Percentiles rank a stretch among this genome's conserved stretches.
Evolutionary conservation across 495 filamentous ascomycete species (phyloP).

Genomic region (Talaromyces proteolyticus): DNA sequence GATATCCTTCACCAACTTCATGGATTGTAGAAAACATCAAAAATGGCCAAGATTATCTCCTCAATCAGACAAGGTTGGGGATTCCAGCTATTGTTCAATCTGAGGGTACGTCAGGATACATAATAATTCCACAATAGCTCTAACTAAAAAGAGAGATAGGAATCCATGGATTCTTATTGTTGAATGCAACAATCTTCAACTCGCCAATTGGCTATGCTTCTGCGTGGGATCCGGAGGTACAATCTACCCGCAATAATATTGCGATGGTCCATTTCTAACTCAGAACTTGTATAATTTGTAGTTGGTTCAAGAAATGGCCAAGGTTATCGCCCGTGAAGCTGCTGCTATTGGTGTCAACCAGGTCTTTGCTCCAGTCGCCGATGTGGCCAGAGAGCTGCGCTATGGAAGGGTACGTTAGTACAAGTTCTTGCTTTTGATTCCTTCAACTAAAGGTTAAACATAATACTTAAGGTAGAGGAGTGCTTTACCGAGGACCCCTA

Average conservation of each 20-base stretch:
- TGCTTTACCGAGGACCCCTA: constrained; percentile 60
- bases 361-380: constrained; percentile 61
- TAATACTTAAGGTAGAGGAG: constrained; percentile 52
- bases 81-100: constrained; percentile 65
- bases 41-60: constrained; percentile 55
- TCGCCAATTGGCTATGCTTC: constrained; percentile 67
- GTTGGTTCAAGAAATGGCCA: constrained; percentile 54
- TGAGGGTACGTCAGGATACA: constrained; percentile 34
- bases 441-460: neutral
- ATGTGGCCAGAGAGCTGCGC: constrained; percentile 60
- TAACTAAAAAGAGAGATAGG: constrained; percentile 14
- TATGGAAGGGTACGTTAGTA: constrained; percentile 45
- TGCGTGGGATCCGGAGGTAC: constrained; percentile 50
- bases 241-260: neutral
- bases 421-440: neutral
- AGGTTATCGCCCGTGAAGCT: constrained; percentile 54
- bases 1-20: constrained; percentile 54
- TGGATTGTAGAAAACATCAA: constrained; percentile 54
- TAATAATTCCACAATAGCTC: neutral
- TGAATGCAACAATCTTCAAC: constrained; percentile 70
- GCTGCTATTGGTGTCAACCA: constrained; percentile 59
- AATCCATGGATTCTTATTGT: constrained; percentile 63
- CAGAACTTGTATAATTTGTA: constrained; percentile 10
- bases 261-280: too few relatives aligned
- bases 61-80: constrained; percentile 56